phyloP scores from a whole-genome alignment of 306 rosid genomes.

The Pyrus pyrifolia region DNA sequence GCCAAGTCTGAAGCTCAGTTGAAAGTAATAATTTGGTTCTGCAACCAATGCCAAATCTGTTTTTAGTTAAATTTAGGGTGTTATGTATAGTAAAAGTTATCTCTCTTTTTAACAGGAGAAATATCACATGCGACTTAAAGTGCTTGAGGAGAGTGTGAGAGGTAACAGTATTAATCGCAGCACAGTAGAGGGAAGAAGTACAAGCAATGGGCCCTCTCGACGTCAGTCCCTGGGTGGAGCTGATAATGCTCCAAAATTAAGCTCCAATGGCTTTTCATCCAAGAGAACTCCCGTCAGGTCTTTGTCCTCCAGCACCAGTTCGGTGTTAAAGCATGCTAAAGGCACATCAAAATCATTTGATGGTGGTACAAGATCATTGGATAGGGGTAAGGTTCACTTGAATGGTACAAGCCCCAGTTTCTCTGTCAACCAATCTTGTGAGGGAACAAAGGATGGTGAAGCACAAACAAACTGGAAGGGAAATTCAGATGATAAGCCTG shows the following conservation, averaged over 20 bases:
- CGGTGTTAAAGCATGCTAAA: slow-evolving; percentile 89
- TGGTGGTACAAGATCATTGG: slow-evolving; percentile 92
- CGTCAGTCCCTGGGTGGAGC: slow-evolving; percentile 97
- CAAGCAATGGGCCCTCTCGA: slow-evolving; percentile 87
- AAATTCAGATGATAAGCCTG: slow-evolving; percentile 75
- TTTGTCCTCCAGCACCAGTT: slow-evolving; percentile 61
- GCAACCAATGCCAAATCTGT: background rate
- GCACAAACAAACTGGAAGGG: slow-evolving; percentile 60
- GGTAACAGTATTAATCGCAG: slow-evolving; percentile 68
- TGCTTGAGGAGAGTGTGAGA: slow-evolving; percentile 91
- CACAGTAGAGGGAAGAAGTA: slow-evolving; percentile 70
- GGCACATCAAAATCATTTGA: slow-evolving; percentile 98
- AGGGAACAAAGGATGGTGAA: slow-evolving; percentile 53
- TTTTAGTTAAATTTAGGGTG: background rate
- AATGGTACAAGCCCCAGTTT: slow-evolving; percentile 68
- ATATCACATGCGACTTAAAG: slow-evolving; percentile 84
- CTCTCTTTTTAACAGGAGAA: slow-evolving; percentile 57
- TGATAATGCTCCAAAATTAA: slow-evolving; percentile 65
- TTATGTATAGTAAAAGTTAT: background rate
- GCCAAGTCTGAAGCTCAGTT: slow-evolving; percentile 91
- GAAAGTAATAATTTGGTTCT: slow-evolving; percentile 69
- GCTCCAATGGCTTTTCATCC: slow-evolving; percentile 77
- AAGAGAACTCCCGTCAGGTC: slow-evolving; percentile 78
- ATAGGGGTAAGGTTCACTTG: slow-evolving; percentile 73
- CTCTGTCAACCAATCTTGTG: slow-evolving; percentile 73